Conservation (phyloP, 768 basidiomycete species). For the Hygrophoropsis aurantiaca region DNA sequence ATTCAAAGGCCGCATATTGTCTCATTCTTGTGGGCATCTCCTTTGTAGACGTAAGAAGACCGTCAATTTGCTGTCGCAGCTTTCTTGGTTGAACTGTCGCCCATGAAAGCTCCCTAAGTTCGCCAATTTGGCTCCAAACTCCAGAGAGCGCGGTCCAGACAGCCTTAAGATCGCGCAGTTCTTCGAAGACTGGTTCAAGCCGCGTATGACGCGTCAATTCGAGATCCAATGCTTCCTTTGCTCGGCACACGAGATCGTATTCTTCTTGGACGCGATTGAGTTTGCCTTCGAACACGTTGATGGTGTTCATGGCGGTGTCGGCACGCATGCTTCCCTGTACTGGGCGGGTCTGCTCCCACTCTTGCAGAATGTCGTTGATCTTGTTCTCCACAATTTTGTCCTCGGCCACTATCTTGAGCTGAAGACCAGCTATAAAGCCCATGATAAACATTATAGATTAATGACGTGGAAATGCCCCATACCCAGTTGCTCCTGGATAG, state of each 20-base stretch:
- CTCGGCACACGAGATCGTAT: slow-evolving; percentile 91
- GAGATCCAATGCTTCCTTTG: slow-evolving; percentile 95
- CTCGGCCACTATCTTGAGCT: slow-evolving; percentile 98
- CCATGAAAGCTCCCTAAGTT: slow-evolving; percentile 88
- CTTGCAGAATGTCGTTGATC: slow-evolving; percentile 83
- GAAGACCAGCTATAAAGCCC: slow-evolving; percentile 76
- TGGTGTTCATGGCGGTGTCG: slow-evolving; percentile 93
- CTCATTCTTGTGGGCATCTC: slow-evolving; percentile 99
- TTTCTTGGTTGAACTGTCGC: slow-evolving; percentile 93
- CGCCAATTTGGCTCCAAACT: slow-evolving; percentile 91
- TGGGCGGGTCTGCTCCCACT: slow-evolving; percentile 96
- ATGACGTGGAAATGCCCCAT: slow-evolving; percentile 24
- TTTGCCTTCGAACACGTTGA: slow-evolving; percentile 93
- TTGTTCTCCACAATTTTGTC: slow-evolving; percentile 98
- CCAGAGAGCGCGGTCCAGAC: slow-evolving; percentile 99
- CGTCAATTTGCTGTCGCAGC: slow-evolving; percentile 89
- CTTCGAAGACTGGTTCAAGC: slow-evolving; percentile 91
- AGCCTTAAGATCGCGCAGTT: slow-evolving; percentile 92
- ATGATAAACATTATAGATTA: slow-evolving; percentile 5
- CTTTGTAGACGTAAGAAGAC: slow-evolving; percentile 88
- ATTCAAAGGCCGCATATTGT: slow-evolving; percentile 98
- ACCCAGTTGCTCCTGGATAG: slow-evolving; percentile 98
- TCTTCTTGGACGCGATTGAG: slow-evolving; percentile 89
- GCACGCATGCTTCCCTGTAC: slow-evolving; percentile 97
- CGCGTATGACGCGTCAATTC: slow-evolving; percentile 89